Evolutionary conservation across 176 grass and related monocot genomes (phyloP).

Genomic region (Bothriochloa decipiens): DNA sequence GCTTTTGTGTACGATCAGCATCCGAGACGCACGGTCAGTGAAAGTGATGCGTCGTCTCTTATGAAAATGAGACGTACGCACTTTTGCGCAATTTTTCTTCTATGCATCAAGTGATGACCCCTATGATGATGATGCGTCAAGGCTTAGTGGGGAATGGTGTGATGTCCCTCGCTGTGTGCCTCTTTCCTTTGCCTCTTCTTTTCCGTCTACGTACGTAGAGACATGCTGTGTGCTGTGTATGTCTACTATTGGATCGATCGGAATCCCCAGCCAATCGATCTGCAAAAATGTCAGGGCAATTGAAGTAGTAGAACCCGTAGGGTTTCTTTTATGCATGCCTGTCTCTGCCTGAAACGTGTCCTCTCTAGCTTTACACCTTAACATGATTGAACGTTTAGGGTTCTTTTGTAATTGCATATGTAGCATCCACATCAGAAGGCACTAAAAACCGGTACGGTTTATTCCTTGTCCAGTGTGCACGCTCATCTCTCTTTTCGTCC

Average conservation of each 20-base stretch:
- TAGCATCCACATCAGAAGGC: constrained; percentile 34
- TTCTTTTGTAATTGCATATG: constrained; percentile 31
- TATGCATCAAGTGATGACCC: constrained; percentile 41
- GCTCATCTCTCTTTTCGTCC: background rate
- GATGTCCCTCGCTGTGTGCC: background rate
- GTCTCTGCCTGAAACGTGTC: background rate
- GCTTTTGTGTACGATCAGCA: constrained; percentile 8
- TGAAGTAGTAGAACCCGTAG: background rate
- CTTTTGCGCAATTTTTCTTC: background rate
- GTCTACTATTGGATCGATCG: background rate
- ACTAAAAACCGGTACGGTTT: constrained; percentile 5
- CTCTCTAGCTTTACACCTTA: constrained; percentile 12
- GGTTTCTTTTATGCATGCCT: background rate
- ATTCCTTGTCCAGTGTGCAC: constrained; percentile 27
- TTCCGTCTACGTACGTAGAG: background rate
- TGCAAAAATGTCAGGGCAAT: background rate
- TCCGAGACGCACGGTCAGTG: background rate
- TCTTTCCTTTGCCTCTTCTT: background rate
- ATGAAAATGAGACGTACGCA: constrained; percentile 31
- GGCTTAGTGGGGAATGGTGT: constrained; percentile 36
- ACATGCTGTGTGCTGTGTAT: background rate
- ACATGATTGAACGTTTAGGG: constrained; percentile 30
- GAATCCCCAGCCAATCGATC: background rate
- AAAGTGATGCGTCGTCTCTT: constrained; percentile 39
- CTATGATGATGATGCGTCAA: constrained; percentile 34